Evolutionary conservation across 768 basidiomycete genomes (phyloP).

Genomic region (Kwoniella shandongensis): DNA sequence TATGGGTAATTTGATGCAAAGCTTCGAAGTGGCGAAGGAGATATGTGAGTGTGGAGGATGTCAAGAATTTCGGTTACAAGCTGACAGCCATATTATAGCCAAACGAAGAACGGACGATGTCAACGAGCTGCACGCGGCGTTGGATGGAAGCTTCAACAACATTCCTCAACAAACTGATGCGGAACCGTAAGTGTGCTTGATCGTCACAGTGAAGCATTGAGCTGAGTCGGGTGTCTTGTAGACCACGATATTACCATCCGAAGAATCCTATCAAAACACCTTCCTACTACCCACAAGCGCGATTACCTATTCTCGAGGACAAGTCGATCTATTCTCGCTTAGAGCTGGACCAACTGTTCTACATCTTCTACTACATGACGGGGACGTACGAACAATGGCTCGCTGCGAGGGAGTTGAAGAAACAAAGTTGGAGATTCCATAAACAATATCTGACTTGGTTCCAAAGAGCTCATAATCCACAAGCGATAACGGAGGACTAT

Average conservation of each 20-base stretch:
- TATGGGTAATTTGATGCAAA: slow-evolving; percentile 88
- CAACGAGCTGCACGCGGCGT: slow-evolving; percentile 84
- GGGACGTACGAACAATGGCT: slow-evolving; percentile 98
- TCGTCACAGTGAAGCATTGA: background rate
- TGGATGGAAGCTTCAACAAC: slow-evolving; percentile 85
- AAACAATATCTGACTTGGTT: slow-evolving; percentile 99
- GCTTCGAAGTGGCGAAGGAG: slow-evolving; percentile 94
- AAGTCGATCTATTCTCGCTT: slow-evolving; percentile 83
- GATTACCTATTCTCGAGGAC: slow-evolving; percentile 74
- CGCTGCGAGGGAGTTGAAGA: slow-evolving; percentile 93
- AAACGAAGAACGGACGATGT: slow-evolving; percentile 62
- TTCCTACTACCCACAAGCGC: slow-evolving; percentile 87
- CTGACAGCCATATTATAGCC: slow-evolving; percentile 27
- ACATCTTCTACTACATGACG: slow-evolving; percentile 96
- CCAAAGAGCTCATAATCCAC: slow-evolving; percentile 95
- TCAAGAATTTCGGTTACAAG: background rate
- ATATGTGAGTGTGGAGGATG: slow-evolving; percentile 64
- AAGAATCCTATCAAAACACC: slow-evolving; percentile 89
- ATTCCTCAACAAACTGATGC: slow-evolving; percentile 92
- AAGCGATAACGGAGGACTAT: slow-evolving; percentile 98
- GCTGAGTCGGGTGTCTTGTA: slow-evolving; percentile 48
- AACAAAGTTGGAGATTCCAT: slow-evolving; percentile 98
- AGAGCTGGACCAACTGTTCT: slow-evolving; percentile 96
- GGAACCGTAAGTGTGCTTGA: slow-evolving; percentile 67
- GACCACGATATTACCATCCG: slow-evolving; percentile 95